A percentile compares a stretch with the other conserved stretches of the same genome.
These are phyloP conservation scores for Aspergillus baeticus DNA, from an alignment of 495 filamentous ascomycete genomes.

Conservation along the genomic window DNA sequence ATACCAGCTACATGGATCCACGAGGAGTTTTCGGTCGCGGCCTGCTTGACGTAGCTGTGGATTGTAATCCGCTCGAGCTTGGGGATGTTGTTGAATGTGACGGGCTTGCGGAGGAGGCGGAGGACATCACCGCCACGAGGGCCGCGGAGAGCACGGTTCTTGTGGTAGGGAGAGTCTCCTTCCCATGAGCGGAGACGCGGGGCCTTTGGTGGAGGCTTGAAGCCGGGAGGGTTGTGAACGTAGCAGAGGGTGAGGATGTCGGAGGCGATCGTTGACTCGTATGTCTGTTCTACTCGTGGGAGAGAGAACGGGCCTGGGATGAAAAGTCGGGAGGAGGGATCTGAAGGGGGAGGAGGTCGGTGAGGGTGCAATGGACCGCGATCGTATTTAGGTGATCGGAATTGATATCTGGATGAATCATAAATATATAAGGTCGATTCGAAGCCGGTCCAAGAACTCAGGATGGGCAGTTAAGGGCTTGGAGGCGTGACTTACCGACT, in stretches of 20 bases:
- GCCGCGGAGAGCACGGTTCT: constrained; percentile 78
- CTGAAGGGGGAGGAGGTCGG: constrained; percentile 78
- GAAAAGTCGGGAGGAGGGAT: constrained; percentile 83
- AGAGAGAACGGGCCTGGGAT: constrained; percentile 90
- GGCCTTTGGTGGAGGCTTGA: constrained; percentile 55
- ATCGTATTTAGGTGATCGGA: constrained; percentile 87
- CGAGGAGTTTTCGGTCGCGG: constrained; percentile 61
- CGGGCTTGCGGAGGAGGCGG: constrained; percentile 69
- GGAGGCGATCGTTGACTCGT: constrained; percentile 77
- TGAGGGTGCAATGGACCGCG: constrained; percentile 91
- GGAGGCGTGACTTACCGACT: constrained; percentile 55
- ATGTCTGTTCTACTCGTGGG: constrained; percentile 87
- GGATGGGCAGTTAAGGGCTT: neutral
- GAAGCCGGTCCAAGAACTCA: neutral
- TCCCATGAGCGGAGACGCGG: constrained; percentile 85
- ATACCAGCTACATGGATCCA: constrained; percentile 79
- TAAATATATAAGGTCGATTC: neutral
- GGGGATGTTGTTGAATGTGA: constrained; percentile 84
- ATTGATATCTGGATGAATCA: constrained; percentile 71
- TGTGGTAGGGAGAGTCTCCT: constrained; percentile 87
- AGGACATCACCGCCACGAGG: constrained; percentile 73
- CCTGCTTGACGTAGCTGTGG: constrained; percentile 64
- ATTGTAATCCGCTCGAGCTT: constrained; percentile 77
- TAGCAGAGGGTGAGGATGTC: constrained; percentile 91
- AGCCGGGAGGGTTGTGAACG: constrained; percentile 75